phyloP scores from a whole-genome alignment of 805 yeast species.

The Hemisphaericaspora nanyangensis region DNA sequence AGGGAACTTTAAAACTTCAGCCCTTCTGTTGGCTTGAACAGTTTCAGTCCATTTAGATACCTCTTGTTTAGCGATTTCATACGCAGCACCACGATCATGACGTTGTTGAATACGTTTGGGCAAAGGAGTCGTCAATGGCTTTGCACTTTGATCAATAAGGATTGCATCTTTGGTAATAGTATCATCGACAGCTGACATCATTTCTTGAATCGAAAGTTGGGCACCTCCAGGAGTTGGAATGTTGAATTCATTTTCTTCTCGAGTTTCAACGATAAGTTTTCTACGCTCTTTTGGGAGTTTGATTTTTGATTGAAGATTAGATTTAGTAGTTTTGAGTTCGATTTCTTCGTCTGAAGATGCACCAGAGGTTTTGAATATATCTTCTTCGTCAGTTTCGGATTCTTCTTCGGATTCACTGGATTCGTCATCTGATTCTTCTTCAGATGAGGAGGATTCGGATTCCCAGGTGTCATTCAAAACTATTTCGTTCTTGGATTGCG shows the following conservation, averaged over 20 bases:
- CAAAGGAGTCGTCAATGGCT: conserved; percentile 71
- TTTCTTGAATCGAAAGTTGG: conserved; percentile 65
- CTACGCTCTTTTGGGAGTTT: conserved; percentile 38
- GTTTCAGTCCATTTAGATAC: conserved; percentile 86
- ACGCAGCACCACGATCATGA: conserved; percentile 85
- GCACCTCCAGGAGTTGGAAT: conserved; percentile 55
- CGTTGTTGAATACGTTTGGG: conserved; percentile 84
- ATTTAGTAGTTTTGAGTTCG: conserved; percentile 49
- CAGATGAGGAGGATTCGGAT: conserved; percentile 16
- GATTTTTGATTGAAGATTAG: conserved; percentile 30
- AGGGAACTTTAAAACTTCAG: conserved; percentile 83
- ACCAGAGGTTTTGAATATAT: conserved; percentile 23
- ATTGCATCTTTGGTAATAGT: conserved; percentile 48
- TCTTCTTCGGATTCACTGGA: conserved; percentile 20
- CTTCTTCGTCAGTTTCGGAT: conserved; percentile 23
- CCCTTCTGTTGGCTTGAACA: conserved; percentile 72
- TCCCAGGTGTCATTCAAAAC: conserved; percentile 30
- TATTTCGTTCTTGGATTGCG: conserved; percentile 18
- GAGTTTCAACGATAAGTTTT: conserved; percentile 48
- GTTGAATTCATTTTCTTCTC: conserved; percentile 66
- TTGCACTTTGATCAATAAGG: conserved; percentile 36
- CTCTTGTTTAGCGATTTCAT: conserved; percentile 82
- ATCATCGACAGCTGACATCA: conserved; percentile 64
- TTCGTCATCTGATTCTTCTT: conserved; percentile 16
- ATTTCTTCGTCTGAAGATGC: conserved; percentile 46